phyloP scores from a whole-genome alignment of 257 asterid species.

The Solanum pinnatisectum region DNA sequence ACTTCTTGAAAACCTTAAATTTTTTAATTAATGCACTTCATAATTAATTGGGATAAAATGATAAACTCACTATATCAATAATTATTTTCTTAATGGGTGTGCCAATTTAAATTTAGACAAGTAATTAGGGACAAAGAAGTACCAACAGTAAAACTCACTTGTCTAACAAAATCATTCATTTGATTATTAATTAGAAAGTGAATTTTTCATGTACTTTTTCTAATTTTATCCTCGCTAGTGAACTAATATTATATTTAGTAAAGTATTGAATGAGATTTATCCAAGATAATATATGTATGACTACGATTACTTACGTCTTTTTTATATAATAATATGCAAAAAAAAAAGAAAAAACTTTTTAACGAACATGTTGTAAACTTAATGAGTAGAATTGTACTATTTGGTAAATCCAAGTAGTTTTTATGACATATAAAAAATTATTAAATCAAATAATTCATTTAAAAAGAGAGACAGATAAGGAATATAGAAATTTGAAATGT shows the following conservation, averaged over 20 bases:
- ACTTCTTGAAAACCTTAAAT: too few relatives aligned
- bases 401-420: not conserved
- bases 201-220: not conserved
- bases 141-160: not conserved
- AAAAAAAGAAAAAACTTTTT: too few relatives aligned
- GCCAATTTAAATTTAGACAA: too few relatives aligned
- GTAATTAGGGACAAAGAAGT: too few relatives aligned
- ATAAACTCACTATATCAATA: accelerated
- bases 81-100: too few relatives aligned
- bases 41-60: too few relatives aligned
- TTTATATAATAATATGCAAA: not conserved
- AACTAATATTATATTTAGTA: too few relatives aligned
- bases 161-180: not conserved
- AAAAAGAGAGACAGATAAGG: not conserved
- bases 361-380: not conserved
- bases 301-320: not conserved
- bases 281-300: not conserved
- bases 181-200: not conserved
- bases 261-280: not conserved
- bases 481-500: not conserved
- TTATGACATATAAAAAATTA: not conserved
- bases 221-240: not conserved
- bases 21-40: too few relatives aligned
- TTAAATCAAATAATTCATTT: too few relatives aligned
- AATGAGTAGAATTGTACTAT: not conserved